Evolutionary conservation across 2,329 filamentous ascomycete genomes (phyloP), one percentile per base, ranked within the genome.

Genomic region (Cladosporium sp.): DNA sequence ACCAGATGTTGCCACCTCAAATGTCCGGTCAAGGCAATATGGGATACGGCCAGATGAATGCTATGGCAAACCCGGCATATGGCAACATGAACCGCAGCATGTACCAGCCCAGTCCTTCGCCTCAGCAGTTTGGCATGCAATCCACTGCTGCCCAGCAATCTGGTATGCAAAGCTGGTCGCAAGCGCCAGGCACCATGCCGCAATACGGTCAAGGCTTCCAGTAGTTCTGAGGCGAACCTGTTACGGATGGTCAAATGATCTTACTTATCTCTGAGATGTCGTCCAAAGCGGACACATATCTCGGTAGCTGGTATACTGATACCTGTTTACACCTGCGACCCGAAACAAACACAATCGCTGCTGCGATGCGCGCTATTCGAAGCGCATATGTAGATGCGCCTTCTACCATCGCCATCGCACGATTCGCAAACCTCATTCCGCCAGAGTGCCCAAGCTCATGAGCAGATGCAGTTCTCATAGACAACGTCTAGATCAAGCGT

Each of bases 161-260:
- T n/a, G 79, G 81, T 47, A 84, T 84, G 82, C 82, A 82, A 69
- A 81, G 81, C 51, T 84, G 82, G 82, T 77, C 81, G 60, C 77
- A 76, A n/a, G 73, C 71, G 47, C 71, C 72, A 52, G 72, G 72
- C 57, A 72, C 74, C 49, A 79, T 78, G 71, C 76, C 79, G 65
- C 80, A 80, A 71, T 78, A 79, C 66, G 81, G 80, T 78, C 74
- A 75, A 65, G 68, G 69, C 41, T 74, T 70, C 67, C 72, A 72
- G 57, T 65, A 65, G 32, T 47, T 11, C 41, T 21, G 10, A 47
- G n/a, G n/a, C 41, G 41, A 7, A 47, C n/a, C 41, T 21, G n/a
- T 10, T 47, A 21, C 41, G n/a, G n/a, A 47, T 47, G 41, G 8
- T 47, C 7, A 47, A 47, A n/a, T 44, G 15, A n/a, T n/a, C 8